Evolutionary conservation across 2,329 filamentous ascomycete genomes (phyloP).

Genomic region (Dactylellina parvicollis): DNA sequence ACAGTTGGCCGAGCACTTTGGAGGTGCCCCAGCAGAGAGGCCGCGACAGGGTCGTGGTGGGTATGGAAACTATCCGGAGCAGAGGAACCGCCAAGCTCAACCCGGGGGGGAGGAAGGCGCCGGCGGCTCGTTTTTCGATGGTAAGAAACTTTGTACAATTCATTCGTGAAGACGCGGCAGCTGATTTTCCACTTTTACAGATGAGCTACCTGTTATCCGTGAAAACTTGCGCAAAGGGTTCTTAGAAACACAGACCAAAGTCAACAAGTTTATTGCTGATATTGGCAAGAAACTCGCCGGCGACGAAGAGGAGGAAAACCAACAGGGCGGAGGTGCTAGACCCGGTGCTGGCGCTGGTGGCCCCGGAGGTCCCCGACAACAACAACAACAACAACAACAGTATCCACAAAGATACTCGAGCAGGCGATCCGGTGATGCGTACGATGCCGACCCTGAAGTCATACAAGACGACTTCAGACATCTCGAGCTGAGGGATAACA

Average conservation of each 20-base stretch:
- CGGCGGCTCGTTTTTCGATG: slow-evolving; percentile 90
- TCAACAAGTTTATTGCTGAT: slow-evolving; percentile 90
- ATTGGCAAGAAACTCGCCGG: slow-evolving; percentile 95
- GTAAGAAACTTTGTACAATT: slow-evolving; percentile 61
- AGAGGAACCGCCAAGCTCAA: slow-evolving; percentile 66
- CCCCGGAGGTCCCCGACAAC: slow-evolving; percentile 60
- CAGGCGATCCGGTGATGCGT: slow-evolving; percentile 73
- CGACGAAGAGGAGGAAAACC: slow-evolving; percentile 75
- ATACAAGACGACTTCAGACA: slow-evolving; percentile 86
- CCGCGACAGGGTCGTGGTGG: slow-evolving; percentile 36
- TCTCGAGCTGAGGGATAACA: slow-evolving; percentile 70
- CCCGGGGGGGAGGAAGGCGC: slow-evolving; percentile 64
- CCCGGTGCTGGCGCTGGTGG: slow-evolving; percentile 58
- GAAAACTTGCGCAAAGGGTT: slow-evolving; percentile 96
- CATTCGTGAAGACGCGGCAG: background rate
- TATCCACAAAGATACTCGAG: slow-evolving; percentile 77
- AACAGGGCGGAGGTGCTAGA: slow-evolving; percentile 55
- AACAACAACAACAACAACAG: too few species aligned
- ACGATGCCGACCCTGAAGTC: slow-evolving; percentile 92
- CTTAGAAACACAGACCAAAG: slow-evolving; percentile 87
- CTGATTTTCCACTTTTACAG: slow-evolving; percentile 63
- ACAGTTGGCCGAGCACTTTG: slow-evolving; percentile 90
- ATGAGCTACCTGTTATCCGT: slow-evolving; percentile 90
- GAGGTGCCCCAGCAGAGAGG: slow-evolving; percentile 63
- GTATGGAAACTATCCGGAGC: slow-evolving; percentile 47